phyloP scores from a whole-genome alignment of 495 filamentous ascomycete genomes.

The Astrothelium macrocarpum region DNA sequence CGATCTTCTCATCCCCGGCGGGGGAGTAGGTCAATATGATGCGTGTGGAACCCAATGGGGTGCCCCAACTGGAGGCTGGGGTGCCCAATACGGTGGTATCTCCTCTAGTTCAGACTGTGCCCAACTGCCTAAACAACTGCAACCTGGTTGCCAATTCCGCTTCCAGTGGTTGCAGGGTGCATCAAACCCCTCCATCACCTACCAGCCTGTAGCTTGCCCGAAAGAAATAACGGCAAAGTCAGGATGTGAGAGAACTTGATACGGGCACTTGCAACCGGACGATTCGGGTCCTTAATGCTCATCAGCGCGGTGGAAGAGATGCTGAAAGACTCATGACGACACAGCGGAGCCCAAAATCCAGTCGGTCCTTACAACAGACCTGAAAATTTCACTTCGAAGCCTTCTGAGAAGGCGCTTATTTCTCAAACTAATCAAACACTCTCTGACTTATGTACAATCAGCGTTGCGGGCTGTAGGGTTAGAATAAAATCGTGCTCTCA shows the following conservation, averaged over 20 bases:
- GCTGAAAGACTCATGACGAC: background rate
- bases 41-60: slow-evolving; percentile 53
- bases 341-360: background rate
- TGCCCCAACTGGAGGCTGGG: slow-evolving; percentile 48
- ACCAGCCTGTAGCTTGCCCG: slow-evolving; percentile 51
- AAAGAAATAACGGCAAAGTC: slow-evolving; percentile 47
- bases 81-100: slow-evolving; percentile 54
- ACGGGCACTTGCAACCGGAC: background rate
- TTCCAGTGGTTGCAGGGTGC: slow-evolving; percentile 57
- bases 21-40: slow-evolving; percentile 56
- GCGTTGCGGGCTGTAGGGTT: no score
- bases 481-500: no score
- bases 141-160: slow-evolving; percentile 57
- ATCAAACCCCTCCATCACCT: slow-evolving; percentile 51
- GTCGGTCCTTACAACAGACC: background rate
- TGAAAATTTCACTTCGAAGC: background rate
- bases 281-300: background rate
- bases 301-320: background rate
- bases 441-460: slow-evolving; percentile 1
- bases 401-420: background rate
- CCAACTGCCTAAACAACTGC: slow-evolving; percentile 45
- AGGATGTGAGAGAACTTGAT: slow-evolving; percentile 30
- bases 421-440: background rate
- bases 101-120: slow-evolving; percentile 42
- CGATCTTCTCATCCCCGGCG: slow-evolving; percentile 57